Base-by-base conservation (phyloP, 2,329 filamentous ascomycete species). In the Aspergillus novoparasiticus region DNA sequence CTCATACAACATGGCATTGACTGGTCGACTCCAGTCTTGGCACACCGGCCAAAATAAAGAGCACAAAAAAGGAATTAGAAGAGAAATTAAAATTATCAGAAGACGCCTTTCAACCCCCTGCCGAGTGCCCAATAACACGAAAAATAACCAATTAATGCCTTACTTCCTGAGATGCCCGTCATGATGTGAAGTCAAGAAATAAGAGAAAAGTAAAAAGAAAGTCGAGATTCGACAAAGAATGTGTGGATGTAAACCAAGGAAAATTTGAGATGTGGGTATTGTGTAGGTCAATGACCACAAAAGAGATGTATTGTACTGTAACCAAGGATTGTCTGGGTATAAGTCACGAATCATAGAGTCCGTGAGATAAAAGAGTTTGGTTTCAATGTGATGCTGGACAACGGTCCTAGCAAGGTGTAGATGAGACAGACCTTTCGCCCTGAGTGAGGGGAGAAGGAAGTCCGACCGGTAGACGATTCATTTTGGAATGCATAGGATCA, bases 61-160 rank as follows among this genome's bases (percentile, higher is more conserved):
- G 26, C 23, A 58, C 45, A 59, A 36, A 36, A 41, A 58, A 57
- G 58, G 61, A 66, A 50, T 60, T 48, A 57, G 43, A 57, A 66
- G 45, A 54, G 16, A 54, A 61, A 66, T 50, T 56, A 62, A 64
- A 62, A 62, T 59, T 61, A 56, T 57, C 61, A 60, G 59, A 57
- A 48, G 60, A 59, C 58, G 61, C 64, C 64, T 66, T 50, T 59
- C 64, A 50, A 63, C 57, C 66, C 64, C 43, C 59, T 62, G 54
- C 61, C 45, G 53, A 58, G 36, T 57, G 46, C 64, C 68, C 55
- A 64, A 58, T 32, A 51, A 51, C 14, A 36, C 11, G 11, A 23
- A 48, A 30, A 45, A 66, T 68, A 62, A 64, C 63, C 63, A 55
- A 68, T 63, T 65, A 68, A 50, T 26, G 58, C 39, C 46, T 39